Percentiles rank a stretch among this genome's conserved stretches.
phyloP scores from a whole-genome alignment of 148 eudicot species.

The Fallopia convolvulus region DNA sequence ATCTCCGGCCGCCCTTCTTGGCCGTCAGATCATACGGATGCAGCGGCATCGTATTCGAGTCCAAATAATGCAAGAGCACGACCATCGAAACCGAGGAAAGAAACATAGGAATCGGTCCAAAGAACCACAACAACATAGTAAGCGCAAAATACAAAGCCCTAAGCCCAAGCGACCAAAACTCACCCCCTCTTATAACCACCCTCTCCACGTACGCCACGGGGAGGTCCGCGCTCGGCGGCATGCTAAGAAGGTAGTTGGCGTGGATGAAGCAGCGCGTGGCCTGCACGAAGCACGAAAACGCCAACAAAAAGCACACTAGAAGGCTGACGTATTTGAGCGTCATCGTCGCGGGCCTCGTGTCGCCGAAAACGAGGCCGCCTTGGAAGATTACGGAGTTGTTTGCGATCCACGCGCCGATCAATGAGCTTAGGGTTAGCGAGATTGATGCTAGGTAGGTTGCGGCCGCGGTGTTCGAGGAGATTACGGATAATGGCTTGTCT shows the following conservation, averaged over 20 bases:
- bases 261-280: constrained; percentile 62
- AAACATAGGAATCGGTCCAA: constrained; percentile 82
- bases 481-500: constrained; percentile 29
- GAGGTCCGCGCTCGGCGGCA: constrained; percentile 30
- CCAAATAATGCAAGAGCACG: constrained; percentile 39
- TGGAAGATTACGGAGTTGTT: constrained; percentile 42
- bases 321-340: constrained; percentile 63
- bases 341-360: constrained; percentile 52
- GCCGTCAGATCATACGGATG: constrained; percentile 16
- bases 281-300: constrained; percentile 69
- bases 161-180: constrained; percentile 70
- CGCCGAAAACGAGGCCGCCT: constrained; percentile 51
- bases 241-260: constrained; percentile 53
- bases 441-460: constrained; percentile 47
- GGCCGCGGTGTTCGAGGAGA: constrained; percentile 35
- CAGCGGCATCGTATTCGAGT: constrained; percentile 42
- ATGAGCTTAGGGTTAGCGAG: constrained; percentile 42
- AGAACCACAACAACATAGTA: constrained; percentile 63
- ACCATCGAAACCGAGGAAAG: constrained; percentile 43
- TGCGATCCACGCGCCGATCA: constrained; percentile 63
- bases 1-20: not conserved
- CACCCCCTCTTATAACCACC: constrained; percentile 57
- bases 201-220: constrained; percentile 35
- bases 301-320: constrained; percentile 51
- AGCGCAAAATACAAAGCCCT: constrained; percentile 67